A percentile compares a stretch with the other conserved stretches of the same genome.
These are phyloP conservation scores for Spinacia oleracea DNA, from an alignment of 179 eudicot species.

Conservation along the genomic window DNA sequence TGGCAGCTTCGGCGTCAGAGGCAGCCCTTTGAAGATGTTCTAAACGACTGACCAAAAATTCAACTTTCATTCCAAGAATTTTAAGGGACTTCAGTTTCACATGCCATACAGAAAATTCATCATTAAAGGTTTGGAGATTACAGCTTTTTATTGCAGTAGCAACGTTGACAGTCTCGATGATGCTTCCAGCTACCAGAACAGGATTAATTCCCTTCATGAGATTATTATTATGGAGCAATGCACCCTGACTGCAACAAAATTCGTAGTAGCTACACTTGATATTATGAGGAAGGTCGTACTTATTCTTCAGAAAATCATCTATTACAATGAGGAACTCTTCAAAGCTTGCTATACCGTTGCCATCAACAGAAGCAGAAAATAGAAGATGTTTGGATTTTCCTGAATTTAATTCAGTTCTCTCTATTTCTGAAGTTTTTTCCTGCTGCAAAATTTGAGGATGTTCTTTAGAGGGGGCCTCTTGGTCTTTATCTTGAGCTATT, in stretches of 20 bases:
- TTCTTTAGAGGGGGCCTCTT: slow-evolving; percentile 6
- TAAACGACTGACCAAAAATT: slow-evolving; percentile 43
- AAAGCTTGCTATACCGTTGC: slow-evolving; percentile 27
- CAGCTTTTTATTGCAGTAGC: slow-evolving; percentile 43
- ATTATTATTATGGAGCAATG: slow-evolving; percentile 47
- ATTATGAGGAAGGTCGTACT: slow-evolving; percentile 47
- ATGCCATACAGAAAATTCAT: slow-evolving; percentile 44
- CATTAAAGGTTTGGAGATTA: slow-evolving; percentile 35
- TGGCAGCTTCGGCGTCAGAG: slow-evolving; percentile 36
- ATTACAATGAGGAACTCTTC: slow-evolving; percentile 46
- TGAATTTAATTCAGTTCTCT: background rate
- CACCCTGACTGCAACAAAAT: slow-evolving; percentile 50
- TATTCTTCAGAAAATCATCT: slow-evolving; percentile 48
- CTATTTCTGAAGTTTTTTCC: background rate
- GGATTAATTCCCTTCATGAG: slow-evolving; percentile 41
- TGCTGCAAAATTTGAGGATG: slow-evolving; percentile 1
- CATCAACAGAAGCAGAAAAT: background rate
- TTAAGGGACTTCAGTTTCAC: slow-evolving; percentile 52
- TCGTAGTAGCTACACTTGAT: slow-evolving; percentile 45
- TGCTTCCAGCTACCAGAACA: slow-evolving; percentile 47
- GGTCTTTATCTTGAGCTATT: slow-evolving; percentile 24
- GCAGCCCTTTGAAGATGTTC: slow-evolving; percentile 36
- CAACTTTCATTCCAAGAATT: slow-evolving; percentile 55
- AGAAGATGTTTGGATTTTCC: background rate
- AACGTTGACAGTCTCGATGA: slow-evolving; percentile 48